phyloP scores from a whole-genome alignment of 805 yeast genomes.

The Naumovozyma castellii region DNA sequence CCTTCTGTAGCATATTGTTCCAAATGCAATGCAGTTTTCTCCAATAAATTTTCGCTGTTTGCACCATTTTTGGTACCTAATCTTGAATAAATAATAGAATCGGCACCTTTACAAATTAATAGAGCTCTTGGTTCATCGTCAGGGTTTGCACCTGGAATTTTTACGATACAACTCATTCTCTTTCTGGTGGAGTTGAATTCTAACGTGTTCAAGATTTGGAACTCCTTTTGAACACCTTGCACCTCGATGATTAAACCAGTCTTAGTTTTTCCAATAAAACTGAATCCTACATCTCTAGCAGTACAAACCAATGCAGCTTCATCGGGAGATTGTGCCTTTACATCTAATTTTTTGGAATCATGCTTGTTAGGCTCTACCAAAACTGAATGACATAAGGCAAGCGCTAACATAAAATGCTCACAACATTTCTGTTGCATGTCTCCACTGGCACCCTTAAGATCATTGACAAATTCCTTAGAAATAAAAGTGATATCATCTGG shows the following conservation, averaged over 20 bases:
- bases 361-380: conserved; percentile 56
- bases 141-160: conserved; percentile 43
- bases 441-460: conserved; percentile 41
- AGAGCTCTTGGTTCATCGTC: conserved; percentile 49
- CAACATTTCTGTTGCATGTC: conserved; percentile 44
- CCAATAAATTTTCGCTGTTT: conserved; percentile 39
- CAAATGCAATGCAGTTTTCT: conserved; percentile 59
- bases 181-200: conserved; percentile 81
- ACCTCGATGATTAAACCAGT: conserved; percentile 56
- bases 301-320: conserved; percentile 80
- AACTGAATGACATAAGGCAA: conserved; percentile 75
- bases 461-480: conserved; percentile 56
- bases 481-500: conserved; percentile 62
- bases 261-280: conserved; percentile 56
- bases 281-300: conserved; percentile 69
- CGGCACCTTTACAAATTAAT: conserved; percentile 78
- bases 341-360: conserved; percentile 43
- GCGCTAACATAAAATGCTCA: conserved; percentile 67
- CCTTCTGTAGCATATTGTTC: conserved; percentile 80
- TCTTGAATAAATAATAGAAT: conserved; percentile 66
- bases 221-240: conserved; percentile 63
- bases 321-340: conserved; percentile 79
- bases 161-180: conserved; percentile 77
- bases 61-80: conserved; percentile 34
- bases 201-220: conserved; percentile 57